phyloP scores from a whole-genome alignment of 495 filamentous ascomycete species.

The Penicillium coprophilum region DNA sequence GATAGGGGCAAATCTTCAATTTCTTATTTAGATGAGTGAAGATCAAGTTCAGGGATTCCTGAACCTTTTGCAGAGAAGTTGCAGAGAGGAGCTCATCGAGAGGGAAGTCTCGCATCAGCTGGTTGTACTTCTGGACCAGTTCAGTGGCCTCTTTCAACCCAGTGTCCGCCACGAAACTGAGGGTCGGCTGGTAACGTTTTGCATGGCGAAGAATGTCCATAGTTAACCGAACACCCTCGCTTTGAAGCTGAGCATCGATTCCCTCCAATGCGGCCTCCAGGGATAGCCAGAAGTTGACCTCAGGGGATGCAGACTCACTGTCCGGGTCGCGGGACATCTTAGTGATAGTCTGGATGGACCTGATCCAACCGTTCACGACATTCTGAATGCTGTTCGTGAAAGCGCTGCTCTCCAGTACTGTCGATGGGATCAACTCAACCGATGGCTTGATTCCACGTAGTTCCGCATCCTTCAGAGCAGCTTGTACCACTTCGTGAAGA shows the following conservation, averaged over 20 bases:
- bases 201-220: conserved; percentile 92
- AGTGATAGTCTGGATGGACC: conserved; percentile 96
- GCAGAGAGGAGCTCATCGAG: conserved; percentile 92
- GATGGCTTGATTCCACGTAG: conserved; percentile 62
- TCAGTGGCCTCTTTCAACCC: conserved; percentile 93
- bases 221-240: conserved; percentile 87
- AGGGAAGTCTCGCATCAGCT: conserved; percentile 96
- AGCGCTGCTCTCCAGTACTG: conserved; percentile 74
- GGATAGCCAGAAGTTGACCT: conserved; percentile 97
- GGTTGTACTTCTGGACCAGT: conserved; percentile 96
- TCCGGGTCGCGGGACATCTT: conserved; percentile 87
- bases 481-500: conserved; percentile 83
- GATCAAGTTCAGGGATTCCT: conserved; percentile 82
- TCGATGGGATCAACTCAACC: conserved; percentile 70
- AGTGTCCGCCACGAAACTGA: conserved; percentile 93
- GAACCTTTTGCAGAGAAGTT: conserved; percentile 83
- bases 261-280: conserved; percentile 90
- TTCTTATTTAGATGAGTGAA: conserved; percentile 97
- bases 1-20: conserved; percentile 90
- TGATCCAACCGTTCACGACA: conserved; percentile 94
- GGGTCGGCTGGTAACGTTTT: conserved; percentile 93
- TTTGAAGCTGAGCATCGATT: conserved; percentile 82
- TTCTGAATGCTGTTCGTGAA: conserved; percentile 94
- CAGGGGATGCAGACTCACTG: conserved; percentile 87
- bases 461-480: conserved; percentile 72